Base-by-base conservation (phyloP, 2,329 filamentous ascomycete genomes). In the Aspergillus ruber region DNA sequence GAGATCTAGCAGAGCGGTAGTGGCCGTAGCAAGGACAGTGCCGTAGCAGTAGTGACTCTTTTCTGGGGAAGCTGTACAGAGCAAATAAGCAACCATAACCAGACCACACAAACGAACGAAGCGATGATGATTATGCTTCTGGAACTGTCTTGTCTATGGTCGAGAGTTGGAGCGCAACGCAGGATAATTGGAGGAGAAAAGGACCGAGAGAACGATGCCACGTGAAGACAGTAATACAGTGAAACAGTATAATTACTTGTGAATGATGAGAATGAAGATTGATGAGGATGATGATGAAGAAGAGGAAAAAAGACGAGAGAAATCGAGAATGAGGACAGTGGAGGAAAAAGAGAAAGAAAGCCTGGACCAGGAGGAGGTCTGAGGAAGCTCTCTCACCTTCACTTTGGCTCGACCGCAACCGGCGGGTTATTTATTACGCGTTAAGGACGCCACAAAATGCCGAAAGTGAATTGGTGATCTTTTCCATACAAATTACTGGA, bases 301-400 rank as follows among this genome's bases (percentile, higher is more conserved):
- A 20, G 25, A 41, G 17, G 18, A 40, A 17, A 42, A 44, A 43
- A 45, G 41, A 42, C 21, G 21, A 49, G 43, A 44, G 17, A 42
- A 43, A 39, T 47, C 42, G 44, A 15, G 25, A 15, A 8, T 13
- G 41, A 44, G 33, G 35, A 46, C 44, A 44, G 15, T 44, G 43
- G 49, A 42, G 41, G 41, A 42, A 43, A 43, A 6, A 38, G 33
- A 21, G 25, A 12, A 25, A 35, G 7, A 12, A n/a, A 36, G n/a
- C n/a, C 18, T 13, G 12, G 39, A 18, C 18, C 39, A 45, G 43
- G 27, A 44, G 13, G 5, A 32, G 17, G n/a, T 10, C 29, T 13
- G 15, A 35, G 6, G 27, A 17, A 17, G n/a, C 20, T n/a, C 3
- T n/a, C n/a, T 44, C 15, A 29, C 33, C 43, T 23, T 21, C 43